A percentile compares a stretch with the other conserved stretches of the same genome.
Conservation (phyloP, 257 asterid species). For the Solanum bulbocastanum region DNA sequence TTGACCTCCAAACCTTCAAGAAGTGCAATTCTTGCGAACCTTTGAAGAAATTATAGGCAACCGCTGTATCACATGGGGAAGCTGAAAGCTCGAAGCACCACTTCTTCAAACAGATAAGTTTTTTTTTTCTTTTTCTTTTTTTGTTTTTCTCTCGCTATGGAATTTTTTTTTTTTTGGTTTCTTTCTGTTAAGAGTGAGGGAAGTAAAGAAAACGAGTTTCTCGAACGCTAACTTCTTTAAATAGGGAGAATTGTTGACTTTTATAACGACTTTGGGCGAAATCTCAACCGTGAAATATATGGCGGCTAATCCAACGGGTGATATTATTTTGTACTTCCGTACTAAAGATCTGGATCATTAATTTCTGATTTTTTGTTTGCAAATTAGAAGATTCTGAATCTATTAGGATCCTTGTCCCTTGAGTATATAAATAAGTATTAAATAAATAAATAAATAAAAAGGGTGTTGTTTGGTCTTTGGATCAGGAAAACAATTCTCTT, state of each 20-base stretch:
- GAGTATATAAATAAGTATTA: too few species aligned
- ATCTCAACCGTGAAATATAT: constrained; percentile 10
- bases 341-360: background rate
- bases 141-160: background rate
- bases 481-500: background rate
- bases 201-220: background rate
- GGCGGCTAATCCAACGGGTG: constrained; percentile 21
- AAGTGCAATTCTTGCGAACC: background rate
- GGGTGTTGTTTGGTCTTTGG: background rate
- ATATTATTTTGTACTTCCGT: background rate
- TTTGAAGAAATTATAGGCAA: background rate
- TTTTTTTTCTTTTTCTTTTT: background rate
- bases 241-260: background rate
- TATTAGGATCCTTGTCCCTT: background rate
- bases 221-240: background rate
- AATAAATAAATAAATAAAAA: too few species aligned
- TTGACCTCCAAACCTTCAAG: background rate
- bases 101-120: background rate
- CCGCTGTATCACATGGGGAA: background rate
- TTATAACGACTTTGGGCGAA: constrained; percentile 4
- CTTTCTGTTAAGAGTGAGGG: background rate
- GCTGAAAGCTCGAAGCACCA: background rate
- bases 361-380: background rate
- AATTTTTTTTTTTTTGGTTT: background rate
- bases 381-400: background rate